phyloP scores from a whole-genome alignment of 106 monocot species.

The Chionographis japonica region DNA sequence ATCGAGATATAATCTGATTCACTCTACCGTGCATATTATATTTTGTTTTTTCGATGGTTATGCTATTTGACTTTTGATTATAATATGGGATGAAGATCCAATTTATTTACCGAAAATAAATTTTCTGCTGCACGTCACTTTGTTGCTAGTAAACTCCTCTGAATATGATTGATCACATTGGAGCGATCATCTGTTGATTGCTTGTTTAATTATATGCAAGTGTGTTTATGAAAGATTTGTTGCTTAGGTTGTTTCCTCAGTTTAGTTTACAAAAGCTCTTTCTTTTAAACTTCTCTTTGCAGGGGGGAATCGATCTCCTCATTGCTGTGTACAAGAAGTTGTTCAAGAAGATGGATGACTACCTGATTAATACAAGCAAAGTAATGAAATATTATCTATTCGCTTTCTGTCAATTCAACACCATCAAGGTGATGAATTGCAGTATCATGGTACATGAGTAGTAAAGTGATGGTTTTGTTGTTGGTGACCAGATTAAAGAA shows the following conservation, averaged over 20 bases:
- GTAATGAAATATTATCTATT: conserved; percentile 12
- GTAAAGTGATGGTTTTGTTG: neutral
- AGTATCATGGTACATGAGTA: neutral
- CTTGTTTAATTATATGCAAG: no score
- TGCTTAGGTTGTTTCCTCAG: neutral
- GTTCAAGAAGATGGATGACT: conserved; percentile 41
- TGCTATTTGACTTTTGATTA: no score
- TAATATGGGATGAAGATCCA: no score
- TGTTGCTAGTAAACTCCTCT: no score
- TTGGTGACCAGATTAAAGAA: conserved; percentile 23
- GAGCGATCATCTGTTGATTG: no score
- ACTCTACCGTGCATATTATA: no score
- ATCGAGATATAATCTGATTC: no score
- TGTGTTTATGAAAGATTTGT: no score
- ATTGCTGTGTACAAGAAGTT: conserved; percentile 43
- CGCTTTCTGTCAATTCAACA: neutral
- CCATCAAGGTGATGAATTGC: neutral
- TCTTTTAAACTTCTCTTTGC: neutral
- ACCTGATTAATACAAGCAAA: conserved; percentile 29
- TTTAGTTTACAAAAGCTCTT: neutral
- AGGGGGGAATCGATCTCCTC: conserved; percentile 44
- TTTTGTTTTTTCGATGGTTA: no score
- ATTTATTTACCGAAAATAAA: no score
- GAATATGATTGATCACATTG: no score
- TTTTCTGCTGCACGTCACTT: no score